Percentiles rank a stretch among this genome's conserved stretches.
Conservation (phyloP, 495 filamentous ascomycete species). For the Pyronema domesticum region DNA sequence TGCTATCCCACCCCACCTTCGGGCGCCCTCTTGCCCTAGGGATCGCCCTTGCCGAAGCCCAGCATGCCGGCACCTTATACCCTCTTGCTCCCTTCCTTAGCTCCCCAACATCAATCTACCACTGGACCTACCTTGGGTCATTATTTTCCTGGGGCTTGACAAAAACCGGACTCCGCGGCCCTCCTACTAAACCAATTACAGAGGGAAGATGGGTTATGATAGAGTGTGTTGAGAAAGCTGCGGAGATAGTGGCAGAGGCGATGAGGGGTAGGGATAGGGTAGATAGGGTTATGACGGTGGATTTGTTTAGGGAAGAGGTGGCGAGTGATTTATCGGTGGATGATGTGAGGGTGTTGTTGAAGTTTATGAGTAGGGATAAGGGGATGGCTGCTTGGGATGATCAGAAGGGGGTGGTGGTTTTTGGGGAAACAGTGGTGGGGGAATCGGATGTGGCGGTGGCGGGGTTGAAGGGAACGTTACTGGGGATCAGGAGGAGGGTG, state of each 20-base stretch:
- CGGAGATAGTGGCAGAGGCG: too few relatives aligned
- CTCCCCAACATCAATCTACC: conserved; percentile 44
- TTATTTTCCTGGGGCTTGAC: conserved; percentile 60
- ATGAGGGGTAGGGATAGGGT: too few relatives aligned
- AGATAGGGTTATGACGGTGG: conserved; percentile 42
- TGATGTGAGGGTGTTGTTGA: conserved; percentile 54
- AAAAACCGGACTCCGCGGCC: conserved; percentile 42
- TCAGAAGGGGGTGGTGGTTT: conserved; percentile 42
- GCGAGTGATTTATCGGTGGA: conserved; percentile 39
- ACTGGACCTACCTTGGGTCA: conserved; percentile 39
- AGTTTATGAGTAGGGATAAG: conserved; percentile 54
- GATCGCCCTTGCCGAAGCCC: conserved; percentile 51
- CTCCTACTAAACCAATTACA: conserved; percentile 20
- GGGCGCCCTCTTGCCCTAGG: conserved; percentile 71
- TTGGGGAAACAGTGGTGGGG: conserved; percentile 39
- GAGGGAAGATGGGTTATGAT: conserved; percentile 31
- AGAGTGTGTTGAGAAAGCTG: conserved; percentile 31
- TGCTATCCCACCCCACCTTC: conserved; percentile 28
- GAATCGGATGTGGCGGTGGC: conserved; percentile 47
- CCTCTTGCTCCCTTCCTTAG: conserved; percentile 35
- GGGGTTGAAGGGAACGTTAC: conserved; percentile 49
- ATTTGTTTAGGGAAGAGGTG: conserved; percentile 44
- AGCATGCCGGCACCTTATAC: conserved; percentile 48
- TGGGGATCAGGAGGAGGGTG: conserved; percentile 46
- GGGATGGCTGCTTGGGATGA: conserved; percentile 7